Percentiles rank a stretch among this genome's conserved stretches.
phyloP scores from a whole-genome alignment of 2,329 filamentous ascomycete genomes.

The Leptographium galeiforme region DNA sequence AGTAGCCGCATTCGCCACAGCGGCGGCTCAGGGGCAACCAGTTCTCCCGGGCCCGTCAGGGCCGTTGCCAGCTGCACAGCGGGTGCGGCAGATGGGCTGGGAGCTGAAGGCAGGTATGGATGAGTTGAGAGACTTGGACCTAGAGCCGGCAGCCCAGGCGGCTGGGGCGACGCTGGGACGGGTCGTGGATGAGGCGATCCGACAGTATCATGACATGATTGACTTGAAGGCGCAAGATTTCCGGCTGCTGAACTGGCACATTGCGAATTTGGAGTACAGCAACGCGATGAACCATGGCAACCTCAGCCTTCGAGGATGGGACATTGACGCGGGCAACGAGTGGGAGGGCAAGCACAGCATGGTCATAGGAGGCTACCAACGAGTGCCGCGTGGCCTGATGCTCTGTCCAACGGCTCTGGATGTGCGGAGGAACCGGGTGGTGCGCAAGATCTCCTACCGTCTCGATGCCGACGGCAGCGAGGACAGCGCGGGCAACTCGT shows the following conservation, averaged over 20 bases:
- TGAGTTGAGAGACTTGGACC: conserved; percentile 54
- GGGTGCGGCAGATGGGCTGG: conserved; percentile 77
- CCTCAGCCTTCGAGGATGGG: conserved; percentile 83
- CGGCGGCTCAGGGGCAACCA: neutral
- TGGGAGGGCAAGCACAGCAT: conserved; percentile 93
- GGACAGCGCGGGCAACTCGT: neutral
- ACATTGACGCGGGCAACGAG: conserved; percentile 94
- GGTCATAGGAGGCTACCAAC: conserved; percentile 86
- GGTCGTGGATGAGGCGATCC: conserved; percentile 85
- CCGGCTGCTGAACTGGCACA: conserved; percentile 91
- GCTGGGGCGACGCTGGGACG: conserved; percentile 67
- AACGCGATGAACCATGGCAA: conserved; percentile 82
- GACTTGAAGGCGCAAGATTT: conserved; percentile 78
- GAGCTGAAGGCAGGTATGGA: conserved; percentile 49
- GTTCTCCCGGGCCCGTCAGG: conserved; percentile 43
- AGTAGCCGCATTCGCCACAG: neutral
- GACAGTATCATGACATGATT: conserved; percentile 72
- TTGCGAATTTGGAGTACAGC: conserved; percentile 95
- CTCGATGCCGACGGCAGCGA: neutral
- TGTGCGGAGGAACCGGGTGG: conserved; percentile 58
- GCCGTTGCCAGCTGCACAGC: conserved; percentile 62
- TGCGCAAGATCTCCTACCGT: conserved; percentile 60
- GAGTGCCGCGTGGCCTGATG: conserved; percentile 76
- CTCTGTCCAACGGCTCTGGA: conserved; percentile 64
- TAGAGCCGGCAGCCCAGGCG: conserved; percentile 50